phyloP scores from a whole-genome alignment of 441 rosid species.

The Brassica hybrid region DNA sequence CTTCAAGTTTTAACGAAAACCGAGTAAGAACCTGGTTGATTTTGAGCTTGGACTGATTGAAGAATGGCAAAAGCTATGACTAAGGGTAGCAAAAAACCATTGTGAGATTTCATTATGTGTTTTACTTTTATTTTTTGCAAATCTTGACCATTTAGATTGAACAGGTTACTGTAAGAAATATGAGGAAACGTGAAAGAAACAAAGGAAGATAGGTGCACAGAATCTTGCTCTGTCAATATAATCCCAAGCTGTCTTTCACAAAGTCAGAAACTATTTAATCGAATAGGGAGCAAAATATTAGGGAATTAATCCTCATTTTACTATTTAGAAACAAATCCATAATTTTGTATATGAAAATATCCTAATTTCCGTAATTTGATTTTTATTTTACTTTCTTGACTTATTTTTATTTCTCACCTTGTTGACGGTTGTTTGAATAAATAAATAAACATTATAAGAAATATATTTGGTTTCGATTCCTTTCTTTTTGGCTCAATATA shows the following conservation, averaged over 20 bases:
- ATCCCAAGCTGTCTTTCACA: slow-evolving; percentile 13
- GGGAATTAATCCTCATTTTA: neutral
- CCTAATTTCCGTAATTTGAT: neutral
- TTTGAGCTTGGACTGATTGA: slow-evolving; percentile 35
- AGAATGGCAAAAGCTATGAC: slow-evolving; percentile 18
- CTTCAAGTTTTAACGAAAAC: slow-evolving; percentile 5
- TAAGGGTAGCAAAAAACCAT: slow-evolving; percentile 5
- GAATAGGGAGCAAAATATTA: neutral
- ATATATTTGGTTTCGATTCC: neutral
- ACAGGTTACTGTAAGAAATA: neutral
- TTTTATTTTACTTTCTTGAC: no score
- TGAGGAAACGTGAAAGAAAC: slow-evolving; percentile 10
- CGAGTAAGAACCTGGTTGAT: slow-evolving; percentile 38
- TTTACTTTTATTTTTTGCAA: neutral
- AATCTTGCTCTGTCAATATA: slow-evolving; percentile 8
- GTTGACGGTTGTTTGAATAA: neutral
- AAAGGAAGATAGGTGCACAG: slow-evolving; percentile 6
- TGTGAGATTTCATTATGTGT: slow-evolving; percentile 20
- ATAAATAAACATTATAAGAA: no score
- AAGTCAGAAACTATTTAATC: neutral
- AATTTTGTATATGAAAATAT: slow-evolving; percentile 1
- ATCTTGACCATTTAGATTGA: neutral
- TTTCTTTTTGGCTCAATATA: neutral
- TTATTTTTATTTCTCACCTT: neutral
- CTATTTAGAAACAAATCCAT: neutral